phyloP scores from a whole-genome alignment of 805 yeast genomes.

The Wickerhamiella alocasiicola region DNA sequence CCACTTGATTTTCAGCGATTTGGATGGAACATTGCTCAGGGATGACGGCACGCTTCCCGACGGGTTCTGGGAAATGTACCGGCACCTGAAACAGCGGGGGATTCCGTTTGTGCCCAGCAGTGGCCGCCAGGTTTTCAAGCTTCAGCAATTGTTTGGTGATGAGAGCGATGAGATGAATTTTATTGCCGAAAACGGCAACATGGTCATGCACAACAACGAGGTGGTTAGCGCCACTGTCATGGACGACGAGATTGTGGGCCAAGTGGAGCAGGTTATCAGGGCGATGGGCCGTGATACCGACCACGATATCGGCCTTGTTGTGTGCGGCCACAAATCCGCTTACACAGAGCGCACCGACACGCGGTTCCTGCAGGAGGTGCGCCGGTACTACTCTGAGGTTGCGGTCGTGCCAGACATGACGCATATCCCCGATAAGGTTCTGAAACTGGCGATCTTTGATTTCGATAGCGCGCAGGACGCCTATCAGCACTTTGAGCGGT shows the following conservation, averaged over 20 bases:
- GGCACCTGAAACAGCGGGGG: conserved; percentile 1
- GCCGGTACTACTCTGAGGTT: conserved; percentile 8
- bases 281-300: conserved; percentile 5
- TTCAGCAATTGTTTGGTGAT: conserved; percentile 6
- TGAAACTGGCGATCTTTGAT: conserved; percentile 8
- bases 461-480: conserved; percentile 5
- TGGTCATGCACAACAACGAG: conserved; percentile 9
- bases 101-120: conserved; percentile 8
- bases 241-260: conserved; percentile 4
- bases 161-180: conserved; percentile 2
- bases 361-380: conserved; percentile 8
- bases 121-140: conserved; percentile 8
- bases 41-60: conserved; percentile 7
- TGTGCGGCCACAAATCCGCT: conserved; percentile 9
- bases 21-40: conserved; percentile 8
- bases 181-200: conserved; percentile 9
- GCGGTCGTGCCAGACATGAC: conserved; percentile 10
- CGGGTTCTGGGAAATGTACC: conserved; percentile 4
- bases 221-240: conserved; percentile 9
- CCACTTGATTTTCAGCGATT: conserved; percentile 1
- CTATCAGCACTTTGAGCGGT: background rate
- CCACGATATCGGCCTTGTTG: conserved; percentile 9
- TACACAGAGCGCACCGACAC: conserved; percentile 9
- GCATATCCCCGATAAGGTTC: conserved; percentile 8
- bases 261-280: conserved; percentile 2